These are phyloP conservation scores for Saksenaea oblongispora DNA, from an alignment of 371 early-diverging fungal genomes.

Conservation along the genomic window DNA sequence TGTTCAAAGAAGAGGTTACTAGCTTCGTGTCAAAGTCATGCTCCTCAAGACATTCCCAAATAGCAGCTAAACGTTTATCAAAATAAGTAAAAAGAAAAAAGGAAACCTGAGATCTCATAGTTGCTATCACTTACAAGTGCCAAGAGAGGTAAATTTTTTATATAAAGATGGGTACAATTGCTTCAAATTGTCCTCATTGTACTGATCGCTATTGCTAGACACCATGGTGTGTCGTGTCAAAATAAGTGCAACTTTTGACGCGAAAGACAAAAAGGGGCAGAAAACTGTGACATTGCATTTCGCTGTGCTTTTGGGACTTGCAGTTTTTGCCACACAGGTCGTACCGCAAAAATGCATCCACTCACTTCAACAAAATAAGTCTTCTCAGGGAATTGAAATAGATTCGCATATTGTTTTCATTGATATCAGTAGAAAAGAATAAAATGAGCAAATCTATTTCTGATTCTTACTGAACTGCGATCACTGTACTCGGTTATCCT, in stretches of 20 bases:
- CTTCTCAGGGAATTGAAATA: no score
- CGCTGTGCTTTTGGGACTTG: no score
- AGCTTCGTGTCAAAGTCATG: not conserved
- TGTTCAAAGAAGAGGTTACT: not conserved
- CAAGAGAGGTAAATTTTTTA: not conserved
- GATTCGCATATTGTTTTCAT: no score
- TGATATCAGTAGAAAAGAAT: no score
- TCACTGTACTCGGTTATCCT: no score
- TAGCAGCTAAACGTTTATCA: not conserved
- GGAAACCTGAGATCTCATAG: not conserved
- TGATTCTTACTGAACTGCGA: no score
- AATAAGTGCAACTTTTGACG: conserved; percentile 10
- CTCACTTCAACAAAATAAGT: no score
- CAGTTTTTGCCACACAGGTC: no score
- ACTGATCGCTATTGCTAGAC: not conserved
- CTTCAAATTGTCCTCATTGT: not conserved
- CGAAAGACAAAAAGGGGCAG: not conserved
- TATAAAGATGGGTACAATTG: not conserved
- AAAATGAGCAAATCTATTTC: no score
- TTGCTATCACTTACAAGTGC: not conserved
- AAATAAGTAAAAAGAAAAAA: not conserved
- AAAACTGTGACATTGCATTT: no score
- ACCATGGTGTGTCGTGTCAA: not conserved
- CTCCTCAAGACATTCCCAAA: not conserved
- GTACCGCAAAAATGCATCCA: no score